Percentiles rank a stretch among this genome's conserved stretches.
Evolutionary conservation across 192 early-diverging fungal genomes (phyloP).

Genomic region (Oehlia diaphana): DNA sequence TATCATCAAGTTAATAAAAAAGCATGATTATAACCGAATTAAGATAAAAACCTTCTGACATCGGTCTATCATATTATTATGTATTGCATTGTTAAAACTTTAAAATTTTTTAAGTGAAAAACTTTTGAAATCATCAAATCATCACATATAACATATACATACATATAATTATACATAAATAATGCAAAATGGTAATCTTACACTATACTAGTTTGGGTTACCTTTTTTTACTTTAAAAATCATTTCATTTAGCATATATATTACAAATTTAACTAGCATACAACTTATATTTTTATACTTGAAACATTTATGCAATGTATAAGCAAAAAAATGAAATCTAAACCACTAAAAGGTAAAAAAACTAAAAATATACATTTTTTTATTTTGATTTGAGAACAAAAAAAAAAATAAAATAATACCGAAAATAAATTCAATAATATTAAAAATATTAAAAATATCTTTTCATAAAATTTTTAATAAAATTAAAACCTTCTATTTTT

Average conservation of each 20-base stretch:
- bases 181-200: not conserved
- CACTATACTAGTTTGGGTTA: too few relatives aligned
- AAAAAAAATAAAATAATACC: too few relatives aligned
- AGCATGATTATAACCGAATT: not conserved
- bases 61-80: not conserved
- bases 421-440: too few relatives aligned
- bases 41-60: not conserved
- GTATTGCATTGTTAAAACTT: not conserved
- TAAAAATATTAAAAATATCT: too few relatives aligned
- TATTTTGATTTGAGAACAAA: too few relatives aligned
- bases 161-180: too few relatives aligned
- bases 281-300: not conserved
- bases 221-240: too few relatives aligned
- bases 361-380: not conserved
- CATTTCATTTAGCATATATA: not conserved
- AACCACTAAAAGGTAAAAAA: not conserved
- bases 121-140: not conserved
- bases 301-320: not conserved
- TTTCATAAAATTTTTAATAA: too few relatives aligned
- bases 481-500: too few relatives aligned
- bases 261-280: too few relatives aligned
- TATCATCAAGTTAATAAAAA: not conserved
- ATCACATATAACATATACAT: not conserved
- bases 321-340: too few relatives aligned
- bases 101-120: not conserved